Percentiles rank a stretch among this genome's conserved stretches.
Evolutionary conservation across 1,284 basidiomycete genomes (phyloP).

Genomic region (Cutaneotrichosporon cyanovorans): DNA sequence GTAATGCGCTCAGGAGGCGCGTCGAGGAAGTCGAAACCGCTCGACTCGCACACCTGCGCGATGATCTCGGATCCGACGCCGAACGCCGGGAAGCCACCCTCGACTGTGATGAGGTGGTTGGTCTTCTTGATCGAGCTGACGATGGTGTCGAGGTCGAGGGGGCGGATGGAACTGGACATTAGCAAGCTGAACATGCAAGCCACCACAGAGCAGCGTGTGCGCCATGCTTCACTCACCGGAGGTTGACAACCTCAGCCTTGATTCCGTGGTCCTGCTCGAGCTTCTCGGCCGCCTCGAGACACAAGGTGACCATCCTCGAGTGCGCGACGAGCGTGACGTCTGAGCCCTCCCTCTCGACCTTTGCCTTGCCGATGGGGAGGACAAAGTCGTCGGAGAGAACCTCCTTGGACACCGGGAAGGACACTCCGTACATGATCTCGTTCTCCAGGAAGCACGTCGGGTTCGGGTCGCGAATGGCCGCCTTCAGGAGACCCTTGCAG

Average conservation of each 20-base stretch:
- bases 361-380: slow-evolving; percentile 94
- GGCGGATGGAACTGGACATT: slow-evolving; percentile 53
- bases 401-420: slow-evolving; percentile 91
- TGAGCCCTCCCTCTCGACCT: slow-evolving; percentile 85
- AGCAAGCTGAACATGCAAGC: too few species aligned
- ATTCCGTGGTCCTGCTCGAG: slow-evolving; percentile 89
- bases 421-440: slow-evolving; percentile 96
- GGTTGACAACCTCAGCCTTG: slow-evolving; percentile 97
- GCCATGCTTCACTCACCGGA: slow-evolving; percentile 53
- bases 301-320: slow-evolving; percentile 90
- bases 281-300: slow-evolving; percentile 82
- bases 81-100: slow-evolving; percentile 97
- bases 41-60: slow-evolving; percentile 90
- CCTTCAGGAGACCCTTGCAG: slow-evolving; percentile 94
- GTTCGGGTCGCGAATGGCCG: slow-evolving; percentile 97
- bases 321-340: slow-evolving; percentile 96
- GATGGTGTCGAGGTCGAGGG: slow-evolving; percentile 95
- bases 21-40: slow-evolving; percentile 94
- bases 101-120: slow-evolving; percentile 86
- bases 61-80: slow-evolving; percentile 98
- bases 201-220: too few species aligned
- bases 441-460: slow-evolving; percentile 96
- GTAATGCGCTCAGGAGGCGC: slow-evolving; percentile 96
- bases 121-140: slow-evolving; percentile 97
- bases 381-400: slow-evolving; percentile 91